phyloP scores from a whole-genome alignment of 306 rosid genomes.

The Prunus kanzakura region DNA sequence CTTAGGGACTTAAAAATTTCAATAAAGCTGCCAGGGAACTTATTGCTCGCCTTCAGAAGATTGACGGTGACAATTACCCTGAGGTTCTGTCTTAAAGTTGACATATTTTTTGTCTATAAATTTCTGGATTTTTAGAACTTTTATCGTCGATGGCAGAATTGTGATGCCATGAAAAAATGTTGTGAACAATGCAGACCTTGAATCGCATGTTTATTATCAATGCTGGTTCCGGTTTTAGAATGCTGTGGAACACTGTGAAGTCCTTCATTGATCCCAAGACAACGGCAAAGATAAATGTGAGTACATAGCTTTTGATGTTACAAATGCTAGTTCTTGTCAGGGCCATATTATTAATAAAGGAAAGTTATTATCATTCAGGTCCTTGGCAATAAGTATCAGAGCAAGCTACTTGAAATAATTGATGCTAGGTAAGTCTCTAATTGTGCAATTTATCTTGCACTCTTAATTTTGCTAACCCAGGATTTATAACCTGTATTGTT shows the following conservation, averaged over 20 bases:
- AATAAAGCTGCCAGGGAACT: conserved; percentile 83
- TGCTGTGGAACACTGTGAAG: conserved; percentile 90
- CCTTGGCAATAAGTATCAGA: conserved; percentile 82
- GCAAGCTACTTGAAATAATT: conserved; percentile 83
- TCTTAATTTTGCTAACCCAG: too few relatives aligned
- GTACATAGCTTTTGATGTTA: conserved; percentile 13
- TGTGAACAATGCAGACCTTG: conserved; percentile 71
- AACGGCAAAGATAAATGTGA: conserved; percentile 78
- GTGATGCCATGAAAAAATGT: conserved; percentile 28
- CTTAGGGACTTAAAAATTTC: conserved; percentile 81
- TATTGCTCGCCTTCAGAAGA: conserved; percentile 63
- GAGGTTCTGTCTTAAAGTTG: conserved; percentile 50
- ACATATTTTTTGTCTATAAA: not conserved
- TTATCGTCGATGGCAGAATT: conserved; percentile 17
- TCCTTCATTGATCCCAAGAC: conserved; percentile 96
- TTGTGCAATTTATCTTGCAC: not conserved
- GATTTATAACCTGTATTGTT: not conserved
- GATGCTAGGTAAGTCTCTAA: conserved; percentile 65
- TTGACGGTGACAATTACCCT: conserved; percentile 87
- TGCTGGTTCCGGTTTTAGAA: conserved; percentile 95
- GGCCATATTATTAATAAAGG: conserved; percentile 14
- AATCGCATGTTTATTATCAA: conserved; percentile 97
- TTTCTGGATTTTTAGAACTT: not conserved
- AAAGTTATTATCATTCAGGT: conserved; percentile 52
- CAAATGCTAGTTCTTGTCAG: conserved; percentile 23